phyloP scores from a whole-genome alignment of 2,329 filamentous ascomycete species.

The Botrytis byssoidea region DNA sequence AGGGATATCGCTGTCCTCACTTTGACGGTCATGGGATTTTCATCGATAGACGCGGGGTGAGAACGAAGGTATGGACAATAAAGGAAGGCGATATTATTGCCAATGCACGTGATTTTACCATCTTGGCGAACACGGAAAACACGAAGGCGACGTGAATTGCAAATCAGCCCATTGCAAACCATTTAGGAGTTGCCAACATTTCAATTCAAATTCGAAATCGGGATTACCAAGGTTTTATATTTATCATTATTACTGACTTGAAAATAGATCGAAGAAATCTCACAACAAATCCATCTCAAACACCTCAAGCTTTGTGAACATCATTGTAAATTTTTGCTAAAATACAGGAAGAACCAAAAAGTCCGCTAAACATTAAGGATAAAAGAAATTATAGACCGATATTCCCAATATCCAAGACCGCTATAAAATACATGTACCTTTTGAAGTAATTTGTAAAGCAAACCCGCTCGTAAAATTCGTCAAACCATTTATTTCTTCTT shows the following conservation, averaged over 20 bases:
- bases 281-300: background rate
- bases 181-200: background rate
- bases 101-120: background rate
- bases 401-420: slow-evolving; percentile 6
- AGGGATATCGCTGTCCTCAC: background rate
- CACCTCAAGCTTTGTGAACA: background rate
- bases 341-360: slow-evolving; percentile 12
- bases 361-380: background rate
- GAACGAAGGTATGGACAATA: background rate
- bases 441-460: slow-evolving; percentile 3
- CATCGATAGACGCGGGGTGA: background rate
- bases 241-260: no score
- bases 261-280: no score
- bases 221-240: accelerated
- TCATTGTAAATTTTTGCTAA: slow-evolving; percentile 11
- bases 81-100: background rate
- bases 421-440: slow-evolving; percentile 16
- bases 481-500: slow-evolving; percentile 38
- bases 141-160: background rate
- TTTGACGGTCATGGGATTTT: background rate
- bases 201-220: background rate
- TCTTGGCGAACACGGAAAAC: background rate
- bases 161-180: background rate
- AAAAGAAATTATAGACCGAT: background rate
- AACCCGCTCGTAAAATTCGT: background rate